Percentiles rank a stretch among this genome's conserved stretches.
Conservation (phyloP, 257 asterid species). For the Solanum rostratum region DNA sequence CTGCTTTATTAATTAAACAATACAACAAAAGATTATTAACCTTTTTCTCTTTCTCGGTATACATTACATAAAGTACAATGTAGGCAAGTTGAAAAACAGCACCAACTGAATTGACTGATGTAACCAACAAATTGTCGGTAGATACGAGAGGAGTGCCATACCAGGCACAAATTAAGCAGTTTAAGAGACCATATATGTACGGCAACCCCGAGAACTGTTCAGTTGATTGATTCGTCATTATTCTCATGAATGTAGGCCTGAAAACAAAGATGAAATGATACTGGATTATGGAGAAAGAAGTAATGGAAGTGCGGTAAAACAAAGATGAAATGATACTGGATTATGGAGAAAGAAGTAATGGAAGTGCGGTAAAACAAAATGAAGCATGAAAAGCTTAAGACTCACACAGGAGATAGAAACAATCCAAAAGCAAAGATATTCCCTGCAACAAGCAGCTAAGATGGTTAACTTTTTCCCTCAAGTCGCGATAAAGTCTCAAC, state of each 20-base stretch:
- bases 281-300: background rate
- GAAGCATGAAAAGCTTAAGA: background rate
- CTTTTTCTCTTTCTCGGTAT: conserved; percentile 43
- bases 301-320: background rate
- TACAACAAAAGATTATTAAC: conserved; percentile 8
- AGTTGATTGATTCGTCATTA: conserved; percentile 52
- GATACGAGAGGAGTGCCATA: conserved; percentile 67
- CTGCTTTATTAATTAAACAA: background rate
- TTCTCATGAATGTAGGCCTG: conserved; percentile 78
- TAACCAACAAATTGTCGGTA: conserved; percentile 45
- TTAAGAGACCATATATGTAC: conserved; percentile 62
- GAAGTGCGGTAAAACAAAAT: background rate
- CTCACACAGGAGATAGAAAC: conserved; percentile 83
- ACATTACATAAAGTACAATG: conserved; percentile 37
- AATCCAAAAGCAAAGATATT: conserved; percentile 63
- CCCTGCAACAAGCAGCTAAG: conserved; percentile 37
- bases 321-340: background rate
- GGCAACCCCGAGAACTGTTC: conserved; percentile 81
- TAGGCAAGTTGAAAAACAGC: conserved; percentile 62
- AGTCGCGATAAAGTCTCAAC: background rate
- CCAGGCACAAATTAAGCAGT: conserved; percentile 84
- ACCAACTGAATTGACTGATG: conserved; percentile 69
- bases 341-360: background rate
- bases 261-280: background rate
- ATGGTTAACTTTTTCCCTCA: background rate